A percentile compares a stretch with the other conserved stretches of the same genome.
Evolutionary conservation across 23 red algal species (phyloP).

Genomic region (Gracilaria domingensis): DNA sequence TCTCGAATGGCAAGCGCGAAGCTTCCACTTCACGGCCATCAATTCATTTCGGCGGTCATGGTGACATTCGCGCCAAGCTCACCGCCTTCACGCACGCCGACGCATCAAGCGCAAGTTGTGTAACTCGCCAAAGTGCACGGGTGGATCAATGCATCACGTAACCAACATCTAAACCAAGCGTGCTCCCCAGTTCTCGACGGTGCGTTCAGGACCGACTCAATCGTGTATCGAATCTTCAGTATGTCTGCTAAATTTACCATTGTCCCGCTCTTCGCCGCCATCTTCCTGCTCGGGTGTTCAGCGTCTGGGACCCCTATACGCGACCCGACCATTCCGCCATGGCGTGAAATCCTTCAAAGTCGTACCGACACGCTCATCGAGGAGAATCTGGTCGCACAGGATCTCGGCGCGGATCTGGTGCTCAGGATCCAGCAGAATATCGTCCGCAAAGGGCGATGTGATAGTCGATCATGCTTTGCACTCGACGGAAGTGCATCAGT

Average conservation of each 20-base stretch:
- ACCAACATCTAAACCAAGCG: not conserved
- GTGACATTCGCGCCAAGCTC: not conserved
- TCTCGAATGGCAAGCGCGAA: not conserved
- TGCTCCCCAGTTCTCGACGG: not conserved
- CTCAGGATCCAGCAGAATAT: conserved; percentile 32
- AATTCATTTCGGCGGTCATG: not conserved
- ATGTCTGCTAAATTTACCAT: not conserved
- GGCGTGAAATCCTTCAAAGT: not conserved
- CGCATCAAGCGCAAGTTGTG: not conserved
- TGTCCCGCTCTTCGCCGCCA: not conserved
- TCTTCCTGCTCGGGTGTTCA: not conserved
- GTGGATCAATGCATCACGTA: not conserved
- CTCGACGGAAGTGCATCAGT: conserved; percentile 33
- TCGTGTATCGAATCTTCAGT: not conserved
- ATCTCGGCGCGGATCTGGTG: conserved; percentile 10
- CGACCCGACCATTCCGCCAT: not conserved
- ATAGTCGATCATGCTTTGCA: conserved; percentile 3
- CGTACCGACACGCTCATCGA: not conserved
- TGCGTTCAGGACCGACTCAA: not conserved
- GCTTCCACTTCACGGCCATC: not conserved
- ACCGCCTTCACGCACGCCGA: not conserved
- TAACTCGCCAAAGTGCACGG: not conserved
- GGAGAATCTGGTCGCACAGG: not conserved
- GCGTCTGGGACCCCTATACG: not conserved
- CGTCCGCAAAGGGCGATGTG: conserved; percentile 15